Conservation (phyloP, 495 filamentous ascomycete genomes). For the Podospora didyma region DNA sequence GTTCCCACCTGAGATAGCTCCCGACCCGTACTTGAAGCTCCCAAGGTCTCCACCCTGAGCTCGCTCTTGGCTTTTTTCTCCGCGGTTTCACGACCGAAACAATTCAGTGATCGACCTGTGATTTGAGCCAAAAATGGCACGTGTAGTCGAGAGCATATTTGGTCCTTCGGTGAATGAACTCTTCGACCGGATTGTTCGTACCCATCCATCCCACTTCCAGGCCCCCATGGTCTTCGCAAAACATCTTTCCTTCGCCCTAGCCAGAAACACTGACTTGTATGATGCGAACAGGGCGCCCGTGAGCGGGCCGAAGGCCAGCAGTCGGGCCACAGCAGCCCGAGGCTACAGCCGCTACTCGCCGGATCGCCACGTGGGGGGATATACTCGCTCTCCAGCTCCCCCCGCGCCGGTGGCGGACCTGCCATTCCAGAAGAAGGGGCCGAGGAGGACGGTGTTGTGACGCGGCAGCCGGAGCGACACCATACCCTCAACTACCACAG, state of each 20-base stretch:
- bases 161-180: slow-evolving; percentile 15
- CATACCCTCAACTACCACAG: slow-evolving; percentile 31
- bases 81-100: not conserved
- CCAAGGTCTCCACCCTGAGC: not conserved
- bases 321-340: slow-evolving; percentile 17
- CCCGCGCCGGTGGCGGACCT: slow-evolving; percentile 3
- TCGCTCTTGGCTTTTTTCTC: not conserved
- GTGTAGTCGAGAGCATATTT: slow-evolving; percentile 16
- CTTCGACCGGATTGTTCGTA: slow-evolving; percentile 22
- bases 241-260: not conserved
- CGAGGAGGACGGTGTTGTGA: slow-evolving; percentile 28
- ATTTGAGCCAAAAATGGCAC: slow-evolving; percentile 10
- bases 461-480: slow-evolving; percentile 21
- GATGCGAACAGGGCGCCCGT: slow-evolving; percentile 19
- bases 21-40: not conserved
- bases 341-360: slow-evolving; percentile 22
- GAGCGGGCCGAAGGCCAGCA: slow-evolving; percentile 25
- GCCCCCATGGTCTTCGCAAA: no score
- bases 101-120: not conserved
- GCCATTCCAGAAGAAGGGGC: slow-evolving; percentile 20
- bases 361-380: slow-evolving; percentile 5
- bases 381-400: slow-evolving; percentile 9
- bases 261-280: slow-evolving; percentile 10
- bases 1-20: not conserved
- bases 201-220: not conserved